Conservation (phyloP, 1,284 basidiomycete genomes). For the Quambalaria eucalypti region DNA sequence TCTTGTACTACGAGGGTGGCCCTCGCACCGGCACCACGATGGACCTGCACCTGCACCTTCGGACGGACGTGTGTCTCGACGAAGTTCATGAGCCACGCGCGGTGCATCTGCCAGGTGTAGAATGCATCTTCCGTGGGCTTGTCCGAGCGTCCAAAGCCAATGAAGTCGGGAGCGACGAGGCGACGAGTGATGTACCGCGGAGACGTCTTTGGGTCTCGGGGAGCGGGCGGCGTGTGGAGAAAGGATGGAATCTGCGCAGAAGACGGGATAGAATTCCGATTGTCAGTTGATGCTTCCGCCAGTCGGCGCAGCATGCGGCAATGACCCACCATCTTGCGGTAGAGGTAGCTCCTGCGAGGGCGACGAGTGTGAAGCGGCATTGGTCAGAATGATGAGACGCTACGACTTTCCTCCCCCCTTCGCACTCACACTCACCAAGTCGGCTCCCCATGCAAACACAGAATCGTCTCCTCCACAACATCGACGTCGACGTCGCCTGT, state of each 20-base stretch:
- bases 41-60: too few relatives aligned
- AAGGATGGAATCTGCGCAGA: conserved; percentile 1
- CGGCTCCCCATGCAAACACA: conserved; percentile 7
- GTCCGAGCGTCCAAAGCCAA: conserved; percentile 5
- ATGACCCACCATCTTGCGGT: conserved; percentile 4
- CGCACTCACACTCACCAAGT: conserved; percentile 5
- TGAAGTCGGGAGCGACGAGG: conserved; percentile 1
- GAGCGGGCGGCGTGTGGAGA: background rate
- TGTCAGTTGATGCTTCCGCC: too few relatives aligned
- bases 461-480: conserved; percentile 1
- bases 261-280: background rate
- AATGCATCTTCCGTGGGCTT: conserved; percentile 4
- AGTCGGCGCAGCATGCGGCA: too few relatives aligned
- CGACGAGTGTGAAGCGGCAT: background rate
- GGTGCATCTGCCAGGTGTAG: conserved; percentile 5
- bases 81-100: conserved; percentile 4
- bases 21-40: background rate
- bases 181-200: background rate
- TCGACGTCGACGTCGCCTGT: background rate
- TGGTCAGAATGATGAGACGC: background rate
- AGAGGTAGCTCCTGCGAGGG: background rate
- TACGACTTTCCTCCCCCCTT: background rate
- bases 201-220: background rate
- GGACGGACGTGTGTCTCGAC: background rate
- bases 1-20: conserved; percentile 4